phyloP scores from a whole-genome alignment of 2,329 filamentous ascomycete genomes.

The Fusarium avenaceum region DNA sequence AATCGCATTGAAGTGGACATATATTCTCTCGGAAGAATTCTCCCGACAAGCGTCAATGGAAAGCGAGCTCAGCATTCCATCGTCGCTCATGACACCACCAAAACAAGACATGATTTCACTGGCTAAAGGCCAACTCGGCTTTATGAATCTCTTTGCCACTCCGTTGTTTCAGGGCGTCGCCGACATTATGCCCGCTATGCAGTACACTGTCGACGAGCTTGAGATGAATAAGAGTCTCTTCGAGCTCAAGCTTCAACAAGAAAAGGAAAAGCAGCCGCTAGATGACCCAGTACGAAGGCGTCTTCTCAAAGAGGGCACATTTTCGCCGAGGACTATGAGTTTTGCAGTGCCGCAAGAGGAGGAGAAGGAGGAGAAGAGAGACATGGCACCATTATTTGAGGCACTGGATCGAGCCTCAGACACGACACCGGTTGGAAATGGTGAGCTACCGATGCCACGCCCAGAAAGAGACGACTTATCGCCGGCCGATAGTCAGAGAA shows the following conservation, averaged over 20 bases:
- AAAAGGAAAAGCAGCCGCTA: constrained; percentile 63
- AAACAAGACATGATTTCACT: constrained; percentile 86
- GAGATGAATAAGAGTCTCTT: constrained; percentile 81
- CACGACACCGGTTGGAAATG: constrained; percentile 39
- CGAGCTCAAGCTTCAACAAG: constrained; percentile 74
- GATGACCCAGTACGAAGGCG: constrained; percentile 57
- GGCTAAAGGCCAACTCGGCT: constrained; percentile 89
- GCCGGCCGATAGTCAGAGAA: constrained; percentile 48
- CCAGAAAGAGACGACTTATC: constrained; percentile 48
- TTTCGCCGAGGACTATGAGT: constrained; percentile 62
- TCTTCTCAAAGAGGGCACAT: constrained; percentile 57
- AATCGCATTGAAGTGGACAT: constrained; percentile 89
- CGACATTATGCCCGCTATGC: constrained; percentile 86
- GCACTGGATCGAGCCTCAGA: constrained; percentile 39
- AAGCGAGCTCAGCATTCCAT: constrained; percentile 85
- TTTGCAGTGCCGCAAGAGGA: constrained; percentile 52
- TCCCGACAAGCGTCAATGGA: constrained; percentile 95
- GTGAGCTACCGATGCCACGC: constrained; percentile 43
- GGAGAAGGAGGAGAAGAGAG: constrained; percentile 47
- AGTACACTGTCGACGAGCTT: constrained; percentile 86
- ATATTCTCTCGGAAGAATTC: constrained; percentile 95
- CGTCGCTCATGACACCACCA: constrained; percentile 87
- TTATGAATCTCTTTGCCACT: constrained; percentile 96
- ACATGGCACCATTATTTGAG: constrained; percentile 33
- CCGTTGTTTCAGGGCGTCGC: constrained; percentile 91